Percentiles rank a stretch among this genome's conserved stretches.
Evolutionary conservation across 2,329 filamentous ascomycete species (phyloP).

Genomic region (Emericellopsis cladophorae): DNA sequence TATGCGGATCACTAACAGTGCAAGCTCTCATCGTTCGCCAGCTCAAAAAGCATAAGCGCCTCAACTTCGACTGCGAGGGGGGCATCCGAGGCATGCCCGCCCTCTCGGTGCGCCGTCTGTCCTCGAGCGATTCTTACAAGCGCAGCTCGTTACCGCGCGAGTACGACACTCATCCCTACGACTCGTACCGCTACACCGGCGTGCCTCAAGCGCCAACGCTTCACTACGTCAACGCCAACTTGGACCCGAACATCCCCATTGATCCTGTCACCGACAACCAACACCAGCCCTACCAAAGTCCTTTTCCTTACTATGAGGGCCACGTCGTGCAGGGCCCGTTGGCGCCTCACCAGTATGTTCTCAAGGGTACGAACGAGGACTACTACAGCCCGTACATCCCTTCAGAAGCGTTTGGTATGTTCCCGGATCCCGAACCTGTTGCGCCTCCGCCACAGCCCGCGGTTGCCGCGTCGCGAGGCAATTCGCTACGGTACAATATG

Average conservation of each 20-base stretch:
- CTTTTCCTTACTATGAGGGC: constrained; percentile 10
- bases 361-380: constrained; percentile 23
- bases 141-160: constrained; percentile 7
- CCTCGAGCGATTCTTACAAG: constrained; percentile 23
- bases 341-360: constrained; percentile 15
- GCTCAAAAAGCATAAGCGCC: constrained; percentile 5
- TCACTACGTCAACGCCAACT: constrained; percentile 2
- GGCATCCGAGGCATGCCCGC: constrained; percentile 1
- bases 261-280: constrained; percentile 3
- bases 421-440: constrained; percentile 1
- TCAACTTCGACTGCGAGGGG: constrained; percentile 3
- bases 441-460: not conserved
- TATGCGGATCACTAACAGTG: too few relatives aligned
- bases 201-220: not conserved
- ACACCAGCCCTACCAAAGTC: constrained; percentile 6
- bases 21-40: constrained; percentile 15
- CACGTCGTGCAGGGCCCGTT: constrained; percentile 14
- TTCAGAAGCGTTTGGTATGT: constrained; percentile 27
- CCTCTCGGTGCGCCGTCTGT: constrained; percentile 14
- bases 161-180: not conserved
- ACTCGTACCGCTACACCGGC: not conserved
- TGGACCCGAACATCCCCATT: constrained; percentile 2
- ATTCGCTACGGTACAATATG: constrained; percentile 21
- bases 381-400: constrained; percentile 28
- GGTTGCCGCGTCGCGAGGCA: constrained; percentile 12